Percentiles rank a stretch among this genome's conserved stretches.
Evolutionary conservation across 2,329 filamentous ascomycete genomes (phyloP).

Genomic region (Aspergillus aculeatus): DNA sequence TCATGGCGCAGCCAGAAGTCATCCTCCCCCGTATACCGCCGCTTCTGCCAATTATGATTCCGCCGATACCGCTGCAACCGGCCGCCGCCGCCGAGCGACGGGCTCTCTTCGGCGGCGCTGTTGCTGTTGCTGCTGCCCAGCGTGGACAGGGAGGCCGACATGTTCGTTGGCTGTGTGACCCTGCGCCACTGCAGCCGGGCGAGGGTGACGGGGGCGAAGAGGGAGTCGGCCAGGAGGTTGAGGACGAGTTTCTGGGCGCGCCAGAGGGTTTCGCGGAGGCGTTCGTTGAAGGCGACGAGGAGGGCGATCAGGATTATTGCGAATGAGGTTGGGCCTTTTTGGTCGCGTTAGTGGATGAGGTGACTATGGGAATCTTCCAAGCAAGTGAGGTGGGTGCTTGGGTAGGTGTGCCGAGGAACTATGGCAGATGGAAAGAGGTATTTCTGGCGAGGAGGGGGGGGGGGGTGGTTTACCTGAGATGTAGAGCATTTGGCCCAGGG

Average conservation of each 20-base stretch:
- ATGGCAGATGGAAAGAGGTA: neutral
- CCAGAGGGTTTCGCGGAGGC: conserved; percentile 25
- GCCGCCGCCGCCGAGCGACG: conserved; percentile 9
- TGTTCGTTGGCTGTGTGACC: neutral
- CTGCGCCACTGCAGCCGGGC: conserved; percentile 1
- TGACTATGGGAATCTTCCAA: no score
- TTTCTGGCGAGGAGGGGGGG: no score
- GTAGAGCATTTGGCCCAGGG: conserved; percentile 24
- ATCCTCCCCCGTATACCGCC: conserved; percentile 22
- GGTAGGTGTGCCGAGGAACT: neutral
- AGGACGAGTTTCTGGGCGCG: conserved; percentile 24
- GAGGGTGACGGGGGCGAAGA: conserved; percentile 20
- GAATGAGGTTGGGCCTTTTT: conserved; percentile 45
- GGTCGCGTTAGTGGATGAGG: neutral
- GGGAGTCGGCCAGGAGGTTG: conserved; percentile 24
- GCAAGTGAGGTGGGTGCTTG: no score
- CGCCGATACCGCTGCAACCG: conserved; percentile 27
- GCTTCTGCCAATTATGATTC: conserved; percentile 8
- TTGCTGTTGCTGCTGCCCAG: neutral
- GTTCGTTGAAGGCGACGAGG: conserved; percentile 54
- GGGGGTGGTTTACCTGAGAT: conserved; percentile 26
- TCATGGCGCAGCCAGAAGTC: conserved; percentile 34
- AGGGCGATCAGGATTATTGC: conserved; percentile 54
- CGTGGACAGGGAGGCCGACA: neutral
- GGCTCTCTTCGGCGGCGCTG: neutral